These are phyloP conservation scores for Exophiala alcalophila DNA, from an alignment of 2,329 filamentous ascomycete genomes.

Conservation along the genomic window DNA sequence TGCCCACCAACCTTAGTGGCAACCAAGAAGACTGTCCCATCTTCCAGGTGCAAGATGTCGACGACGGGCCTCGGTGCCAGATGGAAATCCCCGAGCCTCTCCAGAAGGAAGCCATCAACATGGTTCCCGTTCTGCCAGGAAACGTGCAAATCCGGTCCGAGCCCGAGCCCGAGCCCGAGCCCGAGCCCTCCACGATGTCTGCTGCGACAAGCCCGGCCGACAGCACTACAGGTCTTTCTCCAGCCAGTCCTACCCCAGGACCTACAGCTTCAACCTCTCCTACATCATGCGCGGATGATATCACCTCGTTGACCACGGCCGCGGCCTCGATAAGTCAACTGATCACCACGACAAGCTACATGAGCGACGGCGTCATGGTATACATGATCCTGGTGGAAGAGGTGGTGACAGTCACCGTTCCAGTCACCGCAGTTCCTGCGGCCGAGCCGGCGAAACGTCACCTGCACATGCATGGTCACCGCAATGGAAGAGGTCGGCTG, in stretches of 20 bases:
- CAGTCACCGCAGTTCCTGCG: slow-evolving; percentile 4
- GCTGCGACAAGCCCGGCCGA: slow-evolving; percentile 1
- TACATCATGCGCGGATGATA: slow-evolving; percentile 9
- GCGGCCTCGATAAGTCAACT: not conserved
- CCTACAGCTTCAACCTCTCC: slow-evolving; percentile 6
- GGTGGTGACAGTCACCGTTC: slow-evolving; percentile 28
- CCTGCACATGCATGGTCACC: slow-evolving; percentile 19
- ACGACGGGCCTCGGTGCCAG: slow-evolving; percentile 55
- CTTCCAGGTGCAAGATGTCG: slow-evolving; percentile 65
- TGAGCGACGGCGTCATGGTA: slow-evolving; percentile 24
- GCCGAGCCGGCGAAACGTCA: slow-evolving; percentile 11
- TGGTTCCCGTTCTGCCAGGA: slow-evolving; percentile 62
- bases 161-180: slow-evolving; percentile 39
- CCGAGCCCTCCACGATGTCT: slow-evolving; percentile 6
- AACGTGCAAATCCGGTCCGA: slow-evolving; percentile 51
- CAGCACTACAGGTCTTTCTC: slow-evolving; percentile 2
- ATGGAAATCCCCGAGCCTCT: slow-evolving; percentile 59
- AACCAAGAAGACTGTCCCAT: slow-evolving; percentile 69
- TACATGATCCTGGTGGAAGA: slow-evolving; percentile 29
- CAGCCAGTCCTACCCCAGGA: slow-evolving; percentile 12
- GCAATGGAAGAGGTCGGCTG: slow-evolving; percentile 5
- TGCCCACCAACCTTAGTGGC: slow-evolving; percentile 54
- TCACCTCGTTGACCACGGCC: slow-evolving; percentile 1
- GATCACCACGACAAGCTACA: slow-evolving; percentile 22
- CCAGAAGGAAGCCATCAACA: slow-evolving; percentile 53